phyloP scores from a whole-genome alignment of 139 green algal species.

The Diplosphaera chodatii region DNA sequence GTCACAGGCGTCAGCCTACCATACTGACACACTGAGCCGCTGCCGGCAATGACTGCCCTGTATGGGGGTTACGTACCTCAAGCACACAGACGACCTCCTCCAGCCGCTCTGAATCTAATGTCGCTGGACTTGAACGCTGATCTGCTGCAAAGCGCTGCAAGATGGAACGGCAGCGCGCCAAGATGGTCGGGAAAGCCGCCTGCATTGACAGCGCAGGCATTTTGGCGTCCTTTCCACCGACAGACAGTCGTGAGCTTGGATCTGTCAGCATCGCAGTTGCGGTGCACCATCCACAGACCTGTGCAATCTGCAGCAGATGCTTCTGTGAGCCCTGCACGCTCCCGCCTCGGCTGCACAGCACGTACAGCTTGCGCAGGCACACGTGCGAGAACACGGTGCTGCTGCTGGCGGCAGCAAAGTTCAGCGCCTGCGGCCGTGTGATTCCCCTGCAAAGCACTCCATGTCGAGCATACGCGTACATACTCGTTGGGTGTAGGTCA shows the following conservation, averaged over 20 bases:
- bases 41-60: too few species aligned
- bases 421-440: constrained; percentile 6
- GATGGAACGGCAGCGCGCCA: constrained; percentile 51
- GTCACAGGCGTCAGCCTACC: too few species aligned
- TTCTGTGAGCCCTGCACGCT: constrained; percentile 10
- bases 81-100: constrained; percentile 44
- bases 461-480: too few species aligned
- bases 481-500: too few species aligned
- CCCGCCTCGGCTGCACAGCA: constrained; percentile 63
- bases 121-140: not conserved
- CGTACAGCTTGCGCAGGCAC: constrained; percentile 79
- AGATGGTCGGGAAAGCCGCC: constrained; percentile 58
- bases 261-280: too few species aligned
- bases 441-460: constrained; percentile 19
- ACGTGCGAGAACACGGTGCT: constrained; percentile 56
- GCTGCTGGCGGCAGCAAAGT: constrained; percentile 22
- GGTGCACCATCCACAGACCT: too few species aligned
- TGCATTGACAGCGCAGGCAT: not conserved
- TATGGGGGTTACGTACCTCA: constrained; percentile 44
- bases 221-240: too few species aligned
- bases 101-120: constrained; percentile 11
- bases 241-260: too few species aligned
- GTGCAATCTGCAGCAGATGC: constrained; percentile 47
- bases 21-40: too few species aligned
- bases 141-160: constrained; percentile 25